Conservation (phyloP, 371 early-diverging fungal genomes). For the Saksenaea vasiformis region DNA sequence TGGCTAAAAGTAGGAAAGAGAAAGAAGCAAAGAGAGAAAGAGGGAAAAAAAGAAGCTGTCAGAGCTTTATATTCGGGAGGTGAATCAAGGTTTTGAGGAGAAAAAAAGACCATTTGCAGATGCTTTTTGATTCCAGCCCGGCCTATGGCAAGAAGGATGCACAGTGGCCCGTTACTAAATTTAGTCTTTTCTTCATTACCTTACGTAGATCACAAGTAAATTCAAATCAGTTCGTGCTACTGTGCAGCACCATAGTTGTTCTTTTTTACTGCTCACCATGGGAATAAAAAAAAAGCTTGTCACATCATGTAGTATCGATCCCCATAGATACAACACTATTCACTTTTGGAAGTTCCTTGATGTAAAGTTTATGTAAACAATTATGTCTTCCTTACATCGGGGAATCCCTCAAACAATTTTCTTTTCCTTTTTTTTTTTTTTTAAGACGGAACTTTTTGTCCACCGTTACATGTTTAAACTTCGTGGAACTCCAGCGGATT, state of each 20-base stretch:
- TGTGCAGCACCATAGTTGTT: background rate
- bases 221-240: background rate
- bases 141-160: constrained; percentile 2
- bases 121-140: constrained; percentile 5
- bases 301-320: background rate
- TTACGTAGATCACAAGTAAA: background rate
- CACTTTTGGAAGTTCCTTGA: background rate
- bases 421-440: background rate
- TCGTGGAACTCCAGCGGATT: background rate
- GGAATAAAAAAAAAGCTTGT: constrained; percentile 7
- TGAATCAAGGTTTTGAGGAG: constrained; percentile 1
- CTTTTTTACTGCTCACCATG: background rate
- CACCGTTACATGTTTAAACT: background rate
- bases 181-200: background rate
- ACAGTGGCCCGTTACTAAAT: background rate
- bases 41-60: constrained; percentile 4
- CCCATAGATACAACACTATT: background rate
- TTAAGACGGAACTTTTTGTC: background rate
- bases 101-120: constrained; percentile 1
- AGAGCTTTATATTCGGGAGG: constrained; percentile 5
- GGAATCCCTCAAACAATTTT: background rate
- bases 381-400: constrained; percentile 4
- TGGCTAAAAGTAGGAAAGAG: background rate
- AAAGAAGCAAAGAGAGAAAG: constrained; percentile 6
- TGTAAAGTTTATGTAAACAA: constrained; percentile 5